A percentile compares a stretch with the other conserved stretches of the same genome.
Evolutionary conservation across 2,329 filamentous ascomycete genomes (phyloP).

Genomic region (Coniochaeta sp.): DNA sequence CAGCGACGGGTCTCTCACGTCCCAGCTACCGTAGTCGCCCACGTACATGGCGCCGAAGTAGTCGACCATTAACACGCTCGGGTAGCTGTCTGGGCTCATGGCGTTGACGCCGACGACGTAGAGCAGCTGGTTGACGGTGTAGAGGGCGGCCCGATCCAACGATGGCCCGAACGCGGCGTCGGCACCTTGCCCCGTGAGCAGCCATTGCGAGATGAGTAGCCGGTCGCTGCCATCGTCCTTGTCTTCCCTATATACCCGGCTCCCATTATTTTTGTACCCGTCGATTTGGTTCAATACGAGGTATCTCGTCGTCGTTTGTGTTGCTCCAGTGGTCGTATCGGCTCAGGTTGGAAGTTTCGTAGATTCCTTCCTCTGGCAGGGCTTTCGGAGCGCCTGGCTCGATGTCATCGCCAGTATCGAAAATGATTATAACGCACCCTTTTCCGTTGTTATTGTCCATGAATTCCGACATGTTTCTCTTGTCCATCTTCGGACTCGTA

Average conservation of each 20-base stretch:
- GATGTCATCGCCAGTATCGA: constrained; percentile 13
- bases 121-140: constrained; percentile 25
- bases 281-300: neutral
- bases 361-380: constrained; percentile 20
- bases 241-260: constrained; percentile 12
- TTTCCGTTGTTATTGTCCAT: constrained; percentile 24
- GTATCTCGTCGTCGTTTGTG: constrained; percentile 11
- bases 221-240: constrained; percentile 9
- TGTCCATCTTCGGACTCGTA: constrained; percentile 15
- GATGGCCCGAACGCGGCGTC: constrained; percentile 18
- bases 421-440: constrained; percentile 25
- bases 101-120: constrained; percentile 23
- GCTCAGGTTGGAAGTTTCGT: constrained; percentile 14
- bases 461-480: constrained; percentile 16
- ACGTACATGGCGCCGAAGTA: constrained; percentile 7
- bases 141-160: constrained; percentile 21
- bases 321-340: constrained; percentile 23
- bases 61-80: constrained; percentile 13
- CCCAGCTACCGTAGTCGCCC: neutral
- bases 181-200: constrained; percentile 16
- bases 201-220: constrained; percentile 21
- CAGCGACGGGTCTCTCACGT: neutral
- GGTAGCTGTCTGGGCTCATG: constrained; percentile 12
- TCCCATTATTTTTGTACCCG: constrained; percentile 15
- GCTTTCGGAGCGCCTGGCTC: constrained; percentile 1